A percentile compares a stretch with the other conserved stretches of the same genome.
Evolutionary conservation across 2,329 filamentous ascomycete species (phyloP).

Genomic region (Monosporascus sp.): DNA sequence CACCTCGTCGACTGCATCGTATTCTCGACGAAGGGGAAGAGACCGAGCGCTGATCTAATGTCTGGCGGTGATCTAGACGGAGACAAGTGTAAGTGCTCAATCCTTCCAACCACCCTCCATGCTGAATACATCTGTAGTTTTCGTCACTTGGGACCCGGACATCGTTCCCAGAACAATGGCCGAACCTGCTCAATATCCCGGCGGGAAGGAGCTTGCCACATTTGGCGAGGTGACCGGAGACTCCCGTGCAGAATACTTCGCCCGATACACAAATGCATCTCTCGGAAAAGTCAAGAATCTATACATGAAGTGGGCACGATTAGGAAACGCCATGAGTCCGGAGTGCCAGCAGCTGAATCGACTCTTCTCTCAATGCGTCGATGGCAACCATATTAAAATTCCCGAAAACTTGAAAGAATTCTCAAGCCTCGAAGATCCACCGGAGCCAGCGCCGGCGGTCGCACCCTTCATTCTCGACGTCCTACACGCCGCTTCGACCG

Average conservation of each 20-base stretch:
- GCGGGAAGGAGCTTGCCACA: constrained; percentile 28
- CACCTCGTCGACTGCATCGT: constrained; percentile 37
- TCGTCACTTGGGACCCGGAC: constrained; percentile 37
- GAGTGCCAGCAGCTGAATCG: constrained; percentile 37
- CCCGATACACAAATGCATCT: constrained; percentile 32
- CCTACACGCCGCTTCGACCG: constrained; percentile 25
- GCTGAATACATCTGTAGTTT: constrained; percentile 21
- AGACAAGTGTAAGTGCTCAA: constrained; percentile 29
- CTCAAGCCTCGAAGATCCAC: constrained; percentile 25
- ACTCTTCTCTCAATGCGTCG: constrained; percentile 36
- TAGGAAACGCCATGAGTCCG: constrained; percentile 29
- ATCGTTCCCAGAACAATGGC: constrained; percentile 30
- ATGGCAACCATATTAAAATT: constrained; percentile 34
- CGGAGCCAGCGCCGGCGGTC: constrained; percentile 12
- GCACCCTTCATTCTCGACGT: constrained; percentile 32
- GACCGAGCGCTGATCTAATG: constrained; percentile 36
- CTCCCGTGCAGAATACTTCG: constrained; percentile 34
- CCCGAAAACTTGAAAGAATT: constrained; percentile 10
- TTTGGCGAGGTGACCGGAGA: constrained; percentile 33
- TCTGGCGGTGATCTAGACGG: constrained; percentile 38
- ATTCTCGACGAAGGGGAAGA: constrained; percentile 29
- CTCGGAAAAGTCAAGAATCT: constrained; percentile 35
- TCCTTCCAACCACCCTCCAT: not conserved
- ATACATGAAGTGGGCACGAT: constrained; percentile 35
- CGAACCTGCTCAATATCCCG: constrained; percentile 33